These are phyloP conservation scores for Tephrocybe sp. DNA, from an alignment of 768 basidiomycete genomes.

Conservation along the genomic window DNA sequence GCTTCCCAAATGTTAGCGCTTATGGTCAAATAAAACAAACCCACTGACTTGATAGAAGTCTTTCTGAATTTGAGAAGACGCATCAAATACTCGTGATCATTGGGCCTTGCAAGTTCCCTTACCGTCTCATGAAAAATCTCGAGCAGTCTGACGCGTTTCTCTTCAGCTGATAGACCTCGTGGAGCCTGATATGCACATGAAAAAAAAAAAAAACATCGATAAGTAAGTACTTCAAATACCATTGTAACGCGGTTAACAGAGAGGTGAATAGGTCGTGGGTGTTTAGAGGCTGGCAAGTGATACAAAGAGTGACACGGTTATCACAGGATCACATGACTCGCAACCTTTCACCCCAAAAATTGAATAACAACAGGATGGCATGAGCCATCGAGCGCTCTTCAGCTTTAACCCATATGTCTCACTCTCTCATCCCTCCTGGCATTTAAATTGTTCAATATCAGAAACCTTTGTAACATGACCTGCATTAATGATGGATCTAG, in stretches of 20 bases:
- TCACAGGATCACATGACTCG: too few species aligned
- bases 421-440: too few species aligned
- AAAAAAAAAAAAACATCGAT: not conserved
- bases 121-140: constrained; percentile 96
- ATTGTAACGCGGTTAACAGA: not conserved
- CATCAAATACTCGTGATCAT: not conserved
- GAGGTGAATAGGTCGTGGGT: too few species aligned
- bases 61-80: constrained; percentile 46
- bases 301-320: too few species aligned
- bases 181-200: constrained; percentile 45
- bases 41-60: constrained; percentile 72
- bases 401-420: too few species aligned
- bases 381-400: too few species aligned
- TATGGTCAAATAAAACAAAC: not conserved
- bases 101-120: constrained; percentile 10
- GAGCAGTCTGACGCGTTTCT: constrained; percentile 84
- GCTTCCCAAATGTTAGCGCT: constrained; percentile 32
- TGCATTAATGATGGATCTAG: too few species aligned
- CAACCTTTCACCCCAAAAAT: too few species aligned
- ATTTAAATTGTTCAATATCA: too few species aligned
- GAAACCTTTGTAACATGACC: too few species aligned
- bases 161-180: constrained; percentile 84
- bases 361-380: too few species aligned
- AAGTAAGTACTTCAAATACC: not conserved
- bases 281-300: too few species aligned